Conservation (phyloP, 2,329 filamentous ascomycete species). For the Stagonosporopsis chrysanthemi region DNA sequence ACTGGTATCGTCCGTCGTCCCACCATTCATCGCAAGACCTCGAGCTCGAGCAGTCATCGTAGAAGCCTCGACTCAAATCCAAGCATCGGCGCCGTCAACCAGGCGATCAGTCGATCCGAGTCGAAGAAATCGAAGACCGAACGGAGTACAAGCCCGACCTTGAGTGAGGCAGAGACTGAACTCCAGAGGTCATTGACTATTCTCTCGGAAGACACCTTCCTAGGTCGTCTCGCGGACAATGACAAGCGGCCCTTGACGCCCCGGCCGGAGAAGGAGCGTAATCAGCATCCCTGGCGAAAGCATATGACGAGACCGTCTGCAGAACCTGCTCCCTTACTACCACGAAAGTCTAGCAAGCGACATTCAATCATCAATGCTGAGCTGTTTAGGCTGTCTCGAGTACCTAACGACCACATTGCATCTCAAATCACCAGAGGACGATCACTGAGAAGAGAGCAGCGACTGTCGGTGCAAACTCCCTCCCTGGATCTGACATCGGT, state of each 20-base stretch:
- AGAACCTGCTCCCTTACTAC: constrained; percentile 45
- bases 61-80: constrained; percentile 26
- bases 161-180: constrained; percentile 56
- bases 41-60: constrained; percentile 25
- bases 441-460: constrained; percentile 25
- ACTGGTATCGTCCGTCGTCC: constrained; percentile 22
- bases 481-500: constrained; percentile 24
- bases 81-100: constrained; percentile 33
- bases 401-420: constrained; percentile 42
- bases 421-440: constrained; percentile 36
- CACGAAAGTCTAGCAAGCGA: constrained; percentile 53
- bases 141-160: constrained; percentile 51
- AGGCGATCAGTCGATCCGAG: constrained; percentile 31
- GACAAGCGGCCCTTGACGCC: constrained; percentile 29
- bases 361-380: constrained; percentile 33
- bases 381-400: constrained; percentile 30
- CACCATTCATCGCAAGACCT: constrained; percentile 32
- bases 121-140: constrained; percentile 26
- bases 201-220: constrained; percentile 39
- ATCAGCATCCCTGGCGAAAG: constrained; percentile 5
- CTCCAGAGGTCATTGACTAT: constrained; percentile 44
- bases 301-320: constrained; percentile 19
- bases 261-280: constrained; percentile 30
- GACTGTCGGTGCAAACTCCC: constrained; percentile 38
- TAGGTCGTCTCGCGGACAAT: constrained; percentile 53